Percentiles rank a stretch among this genome's conserved stretches.
These are phyloP conservation scores for Fragilaria radians DNA, from an alignment of 108 stramenopile species.

Conservation along the genomic window DNA sequence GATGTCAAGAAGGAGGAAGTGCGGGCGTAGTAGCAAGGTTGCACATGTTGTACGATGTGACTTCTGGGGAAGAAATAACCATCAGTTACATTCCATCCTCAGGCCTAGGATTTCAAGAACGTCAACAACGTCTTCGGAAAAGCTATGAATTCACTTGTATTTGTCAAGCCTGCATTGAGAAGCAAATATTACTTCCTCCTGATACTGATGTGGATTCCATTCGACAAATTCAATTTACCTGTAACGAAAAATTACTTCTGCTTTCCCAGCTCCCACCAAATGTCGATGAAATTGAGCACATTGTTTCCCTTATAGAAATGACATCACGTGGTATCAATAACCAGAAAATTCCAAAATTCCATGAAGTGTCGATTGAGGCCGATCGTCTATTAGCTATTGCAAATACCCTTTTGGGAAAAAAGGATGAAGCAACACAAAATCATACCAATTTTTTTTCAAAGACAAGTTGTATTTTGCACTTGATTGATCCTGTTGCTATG, in stretches of 20 bases:
- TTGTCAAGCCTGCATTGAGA: constrained; percentile 12
- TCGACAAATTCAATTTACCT: constrained; percentile 22
- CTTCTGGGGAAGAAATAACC: constrained; percentile 15
- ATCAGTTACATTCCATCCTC: constrained; percentile 38
- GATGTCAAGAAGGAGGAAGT: neutral
- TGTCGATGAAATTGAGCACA: constrained; percentile 9
- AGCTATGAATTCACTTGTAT: constrained; percentile 22
- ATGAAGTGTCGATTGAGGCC: constrained; percentile 32
- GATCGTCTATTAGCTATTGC: constrained; percentile 30
- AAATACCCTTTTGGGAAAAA: constrained; percentile 1
- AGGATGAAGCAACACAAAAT: constrained; percentile 12
- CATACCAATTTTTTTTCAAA: constrained; percentile 12
- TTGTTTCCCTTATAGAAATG: constrained; percentile 15
- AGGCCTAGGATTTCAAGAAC: constrained; percentile 19
- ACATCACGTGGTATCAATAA: constrained; percentile 24
- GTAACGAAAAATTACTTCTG: constrained; percentile 14
- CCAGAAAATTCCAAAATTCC: constrained; percentile 20
- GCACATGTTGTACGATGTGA: constrained; percentile 11
- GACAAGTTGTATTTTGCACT: neutral
- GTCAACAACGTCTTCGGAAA: constrained; percentile 10
- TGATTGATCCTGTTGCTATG: constrained; percentile 30
- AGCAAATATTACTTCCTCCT: neutral
- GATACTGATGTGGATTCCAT: constrained; percentile 12
- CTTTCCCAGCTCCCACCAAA: neutral
- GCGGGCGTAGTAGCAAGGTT: constrained; percentile 12